Base-by-base conservation (phyloP, 179 eudicot species). In the Beta corolliflora region DNA sequence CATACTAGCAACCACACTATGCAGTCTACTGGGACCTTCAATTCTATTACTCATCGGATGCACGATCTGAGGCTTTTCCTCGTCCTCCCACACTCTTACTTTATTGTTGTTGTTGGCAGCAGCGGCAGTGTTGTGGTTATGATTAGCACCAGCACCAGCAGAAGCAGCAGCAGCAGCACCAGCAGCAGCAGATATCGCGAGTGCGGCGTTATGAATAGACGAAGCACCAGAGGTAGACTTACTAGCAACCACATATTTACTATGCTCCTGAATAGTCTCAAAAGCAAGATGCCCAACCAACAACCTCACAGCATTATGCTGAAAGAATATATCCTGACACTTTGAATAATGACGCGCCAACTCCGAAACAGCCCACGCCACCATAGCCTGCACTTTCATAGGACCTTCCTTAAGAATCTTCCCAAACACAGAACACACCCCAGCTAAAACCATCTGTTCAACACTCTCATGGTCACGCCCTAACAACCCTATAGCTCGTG, bases 281-380 rank as follows among this genome's bases (percentile, higher is more conserved):
- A 95, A 95, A 0, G 95, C 97, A 0, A 95, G 88, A 82, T 95
- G 98, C 16, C 97, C 86, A 3, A 95, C 93, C 1, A 95, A 85
- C 56, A 92, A 67, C 4, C 99, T 79, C 36, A 95, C 89, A 5
- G 86, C 90, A 71, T 92, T 92, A 75, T 89, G 91, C 84, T 94
- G 97, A 5, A 87, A 88, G 67, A 95, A 94, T 19, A 88, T 90
- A 73, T 94, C 99, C 50, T 92, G 97, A 50, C 94, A 94, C 79
- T 90, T 94, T 1, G 94, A 89, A 69, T 89, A 85, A 70, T 89
- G 90, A 5, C 83, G 84, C 0, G 90, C 94, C 36, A 94, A 80
- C 80, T 92, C 99, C 2, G 98, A 88, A 0, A 95, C 91, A 1
- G 99, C 93, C 99, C 97, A 95, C 7, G 99, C 95, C 46, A 91